These are phyloP conservation scores for Cladosporium sp. DNA, from an alignment of 2,329 filamentous ascomycete species.

Conservation along the genomic window DNA sequence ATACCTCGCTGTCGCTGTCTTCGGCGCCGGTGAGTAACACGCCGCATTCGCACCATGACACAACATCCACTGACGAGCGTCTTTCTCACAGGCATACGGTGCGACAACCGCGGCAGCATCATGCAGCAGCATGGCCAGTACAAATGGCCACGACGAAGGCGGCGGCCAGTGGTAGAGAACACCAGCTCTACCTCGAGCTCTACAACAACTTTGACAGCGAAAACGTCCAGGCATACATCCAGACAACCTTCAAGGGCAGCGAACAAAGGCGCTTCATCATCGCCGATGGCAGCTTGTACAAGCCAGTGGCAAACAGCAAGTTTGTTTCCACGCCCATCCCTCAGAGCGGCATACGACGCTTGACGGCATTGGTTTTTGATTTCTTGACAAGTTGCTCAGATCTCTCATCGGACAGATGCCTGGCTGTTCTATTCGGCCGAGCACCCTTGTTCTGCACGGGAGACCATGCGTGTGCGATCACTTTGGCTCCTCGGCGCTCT, in stretches of 20 bases:
- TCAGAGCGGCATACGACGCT: slow-evolving; percentile 38
- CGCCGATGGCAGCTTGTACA: slow-evolving; percentile 39
- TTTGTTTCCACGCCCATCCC: slow-evolving; percentile 36
- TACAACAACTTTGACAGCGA: slow-evolving; percentile 44
- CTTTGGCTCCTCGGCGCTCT: background rate
- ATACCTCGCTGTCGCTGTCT: background rate
- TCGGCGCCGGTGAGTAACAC: background rate
- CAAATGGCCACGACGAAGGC: background rate
- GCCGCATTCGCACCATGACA: background rate
- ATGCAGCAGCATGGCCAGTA: background rate
- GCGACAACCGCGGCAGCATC: background rate
- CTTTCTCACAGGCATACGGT: background rate
- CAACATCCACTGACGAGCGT: background rate
- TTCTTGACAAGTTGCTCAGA: background rate
- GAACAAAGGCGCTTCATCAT: slow-evolving; percentile 43
- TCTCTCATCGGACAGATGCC: background rate
- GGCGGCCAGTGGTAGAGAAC: background rate
- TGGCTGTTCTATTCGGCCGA: background rate
- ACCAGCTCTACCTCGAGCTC: slow-evolving; percentile 26
- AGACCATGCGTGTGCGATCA: background rate
- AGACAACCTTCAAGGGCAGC: slow-evolving; percentile 43
- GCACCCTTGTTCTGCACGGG: background rate
- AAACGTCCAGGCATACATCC: slow-evolving; percentile 42
- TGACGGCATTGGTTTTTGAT: slow-evolving; percentile 25
- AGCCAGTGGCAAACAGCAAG: slow-evolving; percentile 36